These are phyloP conservation scores for Aethionema arabicum DNA, from an alignment of 345 rosid species.

Conservation along the genomic window DNA sequence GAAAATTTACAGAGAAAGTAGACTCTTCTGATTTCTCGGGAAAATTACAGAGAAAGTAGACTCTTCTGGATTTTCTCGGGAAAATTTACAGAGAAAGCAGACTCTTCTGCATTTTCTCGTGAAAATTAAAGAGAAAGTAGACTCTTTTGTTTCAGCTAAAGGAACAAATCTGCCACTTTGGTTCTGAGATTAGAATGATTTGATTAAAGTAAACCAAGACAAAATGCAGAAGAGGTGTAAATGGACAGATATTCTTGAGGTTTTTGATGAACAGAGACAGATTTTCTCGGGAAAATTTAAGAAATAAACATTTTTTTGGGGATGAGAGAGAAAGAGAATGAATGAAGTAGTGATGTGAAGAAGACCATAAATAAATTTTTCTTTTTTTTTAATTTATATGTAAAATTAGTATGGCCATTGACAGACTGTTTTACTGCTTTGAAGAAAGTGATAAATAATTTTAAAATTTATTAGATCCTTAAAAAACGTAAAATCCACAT, in stretches of 20 bases:
- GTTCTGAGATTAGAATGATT: constrained; percentile 7
- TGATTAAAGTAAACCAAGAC: not conserved
- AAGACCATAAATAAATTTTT: constrained; percentile 26
- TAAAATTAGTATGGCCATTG: constrained; percentile 23
- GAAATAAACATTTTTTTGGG: constrained; percentile 20
- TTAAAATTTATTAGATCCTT: constrained; percentile 27
- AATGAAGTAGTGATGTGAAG: constrained; percentile 10
- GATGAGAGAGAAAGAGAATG: constrained; percentile 12
- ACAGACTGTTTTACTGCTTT: constrained; percentile 35
- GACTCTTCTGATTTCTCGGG: no score
- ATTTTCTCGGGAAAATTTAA: constrained; percentile 27
- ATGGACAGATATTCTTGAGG: constrained; percentile 30
- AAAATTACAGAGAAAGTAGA: no score
- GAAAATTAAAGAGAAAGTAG: constrained; percentile 7
- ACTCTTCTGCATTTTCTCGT: constrained; percentile 8
- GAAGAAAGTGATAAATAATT: constrained; percentile 20
- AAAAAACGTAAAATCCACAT: constrained; percentile 42
- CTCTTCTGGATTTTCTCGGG: no score
- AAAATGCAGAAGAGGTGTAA: constrained; percentile 20
- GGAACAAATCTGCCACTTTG: constrained; percentile 14
- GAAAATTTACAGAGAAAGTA: no score
- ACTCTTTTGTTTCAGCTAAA: not conserved
- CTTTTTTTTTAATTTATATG: not conserved
- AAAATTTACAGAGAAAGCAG: not conserved
- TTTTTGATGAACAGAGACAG: constrained; percentile 15